A percentile compares a stretch with the other conserved stretches of the same genome.
phyloP scores from a whole-genome alignment of 345 rosid genomes.

The Chamaenerion angustifolium region DNA sequence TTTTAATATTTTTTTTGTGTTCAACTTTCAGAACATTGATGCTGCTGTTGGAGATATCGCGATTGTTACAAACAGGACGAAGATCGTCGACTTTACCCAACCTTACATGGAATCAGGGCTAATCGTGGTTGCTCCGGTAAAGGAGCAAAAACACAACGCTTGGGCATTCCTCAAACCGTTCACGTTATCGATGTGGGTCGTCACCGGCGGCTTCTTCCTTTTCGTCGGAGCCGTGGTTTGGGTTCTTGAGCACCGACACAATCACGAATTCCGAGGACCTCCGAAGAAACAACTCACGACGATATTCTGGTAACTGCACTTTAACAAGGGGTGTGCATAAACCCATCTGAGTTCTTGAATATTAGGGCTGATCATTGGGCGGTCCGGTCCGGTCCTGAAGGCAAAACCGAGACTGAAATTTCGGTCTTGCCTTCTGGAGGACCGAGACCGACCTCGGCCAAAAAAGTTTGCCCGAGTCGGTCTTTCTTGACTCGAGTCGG shows the following conservation, averaged over 20 bases:
- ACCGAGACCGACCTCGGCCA: no score
- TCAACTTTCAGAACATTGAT: constrained; percentile 38
- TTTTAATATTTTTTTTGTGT: no score
- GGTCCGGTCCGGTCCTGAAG: no score
- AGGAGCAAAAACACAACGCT: constrained; percentile 53
- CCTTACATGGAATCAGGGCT: constrained; percentile 83
- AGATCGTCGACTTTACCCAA: constrained; percentile 80
- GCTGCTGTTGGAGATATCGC: constrained; percentile 79
- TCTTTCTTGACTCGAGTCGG: no score
- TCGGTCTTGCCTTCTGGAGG: no score
- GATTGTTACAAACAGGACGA: constrained; percentile 63
- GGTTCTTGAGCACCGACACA: constrained; percentile 91
- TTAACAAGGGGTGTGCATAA: no score
- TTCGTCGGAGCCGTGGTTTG: constrained; percentile 83
- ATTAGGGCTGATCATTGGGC: no score
- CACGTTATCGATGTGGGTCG: constrained; percentile 70
- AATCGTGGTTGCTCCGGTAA: constrained; percentile 70
- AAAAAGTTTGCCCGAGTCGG: no score
- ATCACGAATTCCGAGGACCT: constrained; percentile 75
- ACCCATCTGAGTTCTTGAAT: no score
- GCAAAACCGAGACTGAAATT: no score
- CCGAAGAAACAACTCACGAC: constrained; percentile 78
- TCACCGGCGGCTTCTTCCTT: constrained; percentile 70
- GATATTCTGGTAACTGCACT: constrained; percentile 52
- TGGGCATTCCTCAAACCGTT: constrained; percentile 98